Base-by-base conservation (phyloP, 2,329 filamentous ascomycete genomes). In the Trichoderma gracile region DNA sequence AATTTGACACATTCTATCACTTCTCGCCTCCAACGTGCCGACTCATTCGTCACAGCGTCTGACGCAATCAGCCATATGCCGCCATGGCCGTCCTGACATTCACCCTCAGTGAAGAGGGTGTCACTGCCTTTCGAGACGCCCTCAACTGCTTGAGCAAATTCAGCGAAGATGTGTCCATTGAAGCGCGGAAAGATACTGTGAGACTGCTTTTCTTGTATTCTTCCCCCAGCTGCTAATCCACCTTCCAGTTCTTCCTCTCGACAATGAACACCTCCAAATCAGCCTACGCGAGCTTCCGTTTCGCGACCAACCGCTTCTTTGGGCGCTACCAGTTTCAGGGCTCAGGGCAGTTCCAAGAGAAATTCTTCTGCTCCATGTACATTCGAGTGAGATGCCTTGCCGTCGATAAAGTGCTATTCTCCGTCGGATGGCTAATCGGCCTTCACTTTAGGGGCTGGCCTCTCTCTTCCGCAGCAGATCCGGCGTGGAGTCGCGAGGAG, bases 191-290 rank as follows among this genome's bases (percentile, higher is more conserved):
- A 67, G 88, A 92, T 71, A 86, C 84, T 74, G 89, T 90, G 76
- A 61, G 74, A 68, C 19, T 3, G 10, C 2, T n/a, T 38, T 60
- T 53, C 62, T 66, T 53, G 40, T 2, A 25, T 15, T 3, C 10
- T n/a, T 27, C 19, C 1, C 15, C 10, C 15, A 9, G 43, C 6
- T 21, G 21, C 52, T 66, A 45, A 64, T 42, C 7, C 14, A 17
- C 19, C 6, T 17, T 1, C 2, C 55, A 91, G 90, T 83, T 94
- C 68, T 82, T 88, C 5, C 80, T 94, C 62, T 92, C 89, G 15
- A 87, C 90, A 15, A 79, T 94, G 68, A 94, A 94, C 74, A 84
- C 85, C n/a, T 91, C 90, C 63, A 92, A 91, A 72, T 92, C 91
- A 4, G 90, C 89, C 19, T 93, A 93, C 74, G 87, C 89, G 27